Evolutionary conservation across 257 asterid species (phyloP).

Genomic region (Nicotiana knightiana): DNA sequence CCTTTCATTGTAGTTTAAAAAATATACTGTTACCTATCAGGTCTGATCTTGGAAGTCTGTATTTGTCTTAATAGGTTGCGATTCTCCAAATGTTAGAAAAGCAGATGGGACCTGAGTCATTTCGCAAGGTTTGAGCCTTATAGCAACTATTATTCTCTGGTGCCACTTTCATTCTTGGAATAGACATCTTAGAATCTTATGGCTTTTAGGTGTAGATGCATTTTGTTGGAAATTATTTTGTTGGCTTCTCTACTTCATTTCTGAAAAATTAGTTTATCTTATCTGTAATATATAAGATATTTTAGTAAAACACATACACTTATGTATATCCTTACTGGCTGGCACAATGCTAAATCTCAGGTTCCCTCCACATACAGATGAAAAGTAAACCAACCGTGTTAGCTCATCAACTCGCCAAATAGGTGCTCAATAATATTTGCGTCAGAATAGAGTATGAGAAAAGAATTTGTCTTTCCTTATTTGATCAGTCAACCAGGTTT

Average conservation of each 20-base stretch:
- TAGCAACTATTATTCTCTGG: conserved; percentile 1
- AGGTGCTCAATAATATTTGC: background rate
- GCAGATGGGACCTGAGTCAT: conserved; percentile 99
- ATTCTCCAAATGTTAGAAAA: conserved; percentile 97
- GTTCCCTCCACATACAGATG: background rate
- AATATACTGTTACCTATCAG: background rate
- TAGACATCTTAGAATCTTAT: background rate
- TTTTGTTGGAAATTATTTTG: background rate
- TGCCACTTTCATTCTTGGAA: background rate
- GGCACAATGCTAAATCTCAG: background rate
- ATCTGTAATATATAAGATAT: background rate
- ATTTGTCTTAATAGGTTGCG: conserved; percentile 57
- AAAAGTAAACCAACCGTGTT: background rate
- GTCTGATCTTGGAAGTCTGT: background rate
- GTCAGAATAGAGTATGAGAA: background rate
- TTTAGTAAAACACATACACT: background rate
- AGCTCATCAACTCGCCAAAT: background rate
- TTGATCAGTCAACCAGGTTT: background rate
- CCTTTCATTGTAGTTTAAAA: conserved; percentile 5
- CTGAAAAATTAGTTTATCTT: background rate
- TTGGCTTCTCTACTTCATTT: background rate
- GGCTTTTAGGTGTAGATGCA: background rate
- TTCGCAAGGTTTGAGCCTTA: conserved; percentile 68
- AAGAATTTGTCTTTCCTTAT: background rate
- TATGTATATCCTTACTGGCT: background rate